A percentile compares a stretch with the other conserved stretches of the same genome.
These are phyloP conservation scores for Fusarium fracticaudum DNA, from an alignment of 2,329 filamentous ascomycete genomes.

Conservation along the genomic window DNA sequence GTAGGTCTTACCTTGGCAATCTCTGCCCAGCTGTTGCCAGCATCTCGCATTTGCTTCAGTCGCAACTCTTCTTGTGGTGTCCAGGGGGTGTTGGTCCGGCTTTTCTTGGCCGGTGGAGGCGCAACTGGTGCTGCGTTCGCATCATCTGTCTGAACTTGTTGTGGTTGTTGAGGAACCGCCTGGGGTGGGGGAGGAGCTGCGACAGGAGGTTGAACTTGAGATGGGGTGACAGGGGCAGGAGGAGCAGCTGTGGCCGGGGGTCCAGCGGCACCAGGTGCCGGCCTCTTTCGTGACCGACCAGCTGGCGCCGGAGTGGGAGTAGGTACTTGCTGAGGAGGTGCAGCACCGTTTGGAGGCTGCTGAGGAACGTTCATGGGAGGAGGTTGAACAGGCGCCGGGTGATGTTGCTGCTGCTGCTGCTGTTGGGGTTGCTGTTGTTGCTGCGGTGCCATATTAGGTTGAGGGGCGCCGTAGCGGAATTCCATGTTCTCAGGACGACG, in stretches of 20 bases:
- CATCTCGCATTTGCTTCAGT: conserved; percentile 93
- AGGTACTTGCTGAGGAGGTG: conserved; percentile 50
- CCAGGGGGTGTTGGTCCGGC: conserved; percentile 98
- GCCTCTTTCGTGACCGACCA: conserved; percentile 54
- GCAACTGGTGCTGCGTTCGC: conserved; percentile 42
- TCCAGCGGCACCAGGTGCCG: conserved; percentile 51
- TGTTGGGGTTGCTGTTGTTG: conserved; percentile 45
- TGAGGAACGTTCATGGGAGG: conserved; percentile 56
- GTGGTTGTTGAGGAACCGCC: conserved; percentile 40
- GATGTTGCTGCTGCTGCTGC: conserved; percentile 49
- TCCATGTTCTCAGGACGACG: conserved; percentile 56
- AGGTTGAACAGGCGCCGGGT: conserved; percentile 47
- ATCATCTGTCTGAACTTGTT: conserved; percentile 46
- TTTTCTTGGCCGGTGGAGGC: conserved; percentile 82
- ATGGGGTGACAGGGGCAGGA: conserved; percentile 46
- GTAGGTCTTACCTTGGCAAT: conserved; percentile 89
- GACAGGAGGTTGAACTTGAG: conserved; percentile 46
- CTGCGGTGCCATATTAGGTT: conserved; percentile 51
- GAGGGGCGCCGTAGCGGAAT: conserved; percentile 53
- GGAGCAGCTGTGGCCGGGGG: conserved; percentile 50
- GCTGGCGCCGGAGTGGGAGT: conserved; percentile 52
- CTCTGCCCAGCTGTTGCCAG: conserved; percentile 94
- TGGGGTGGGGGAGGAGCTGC: conserved; percentile 46
- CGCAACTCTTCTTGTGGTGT: conserved; percentile 92
- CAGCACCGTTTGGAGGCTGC: conserved; percentile 48